Evolutionary conservation across 768 basidiomycete genomes (phyloP).

Genomic region (Leccinum truebloodii): DNA sequence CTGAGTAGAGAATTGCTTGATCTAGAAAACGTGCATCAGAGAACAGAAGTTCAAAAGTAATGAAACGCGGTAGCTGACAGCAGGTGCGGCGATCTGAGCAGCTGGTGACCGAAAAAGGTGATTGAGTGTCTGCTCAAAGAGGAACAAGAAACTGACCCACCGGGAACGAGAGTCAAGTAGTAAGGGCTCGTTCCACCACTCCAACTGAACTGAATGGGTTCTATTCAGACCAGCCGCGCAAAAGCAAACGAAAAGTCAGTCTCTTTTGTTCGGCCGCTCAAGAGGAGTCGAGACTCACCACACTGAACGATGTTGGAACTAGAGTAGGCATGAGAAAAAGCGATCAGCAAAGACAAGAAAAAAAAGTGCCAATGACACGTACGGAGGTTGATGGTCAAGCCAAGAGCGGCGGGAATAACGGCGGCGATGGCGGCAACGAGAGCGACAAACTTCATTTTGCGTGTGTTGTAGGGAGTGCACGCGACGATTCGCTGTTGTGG

Average conservation of each 20-base stretch:
- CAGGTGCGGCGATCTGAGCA: constrained; percentile 48
- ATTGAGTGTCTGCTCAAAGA: neutral
- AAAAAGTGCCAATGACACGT: constrained; percentile 35
- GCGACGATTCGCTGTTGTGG: constrained; percentile 15
- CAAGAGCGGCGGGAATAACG: constrained; percentile 38
- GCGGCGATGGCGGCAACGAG: constrained; percentile 33
- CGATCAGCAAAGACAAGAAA: neutral
- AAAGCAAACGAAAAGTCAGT: neutral
- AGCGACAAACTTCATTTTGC: constrained; percentile 39
- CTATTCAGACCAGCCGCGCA: constrained; percentile 35
- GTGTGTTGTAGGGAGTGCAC: constrained; percentile 16
- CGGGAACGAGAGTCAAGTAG: constrained; percentile 60
- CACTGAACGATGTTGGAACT: constrained; percentile 50
- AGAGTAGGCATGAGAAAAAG: neutral
- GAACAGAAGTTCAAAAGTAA: neutral
- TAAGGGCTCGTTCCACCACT: constrained; percentile 52
- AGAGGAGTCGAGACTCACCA: constrained; percentile 38
- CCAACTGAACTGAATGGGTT: constrained; percentile 62
- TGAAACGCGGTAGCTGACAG: constrained; percentile 41
- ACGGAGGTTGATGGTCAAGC: constrained; percentile 69
- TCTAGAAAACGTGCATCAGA: constrained; percentile 36
- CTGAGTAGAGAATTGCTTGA: constrained; percentile 54
- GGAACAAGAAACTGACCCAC: constrained; percentile 34
- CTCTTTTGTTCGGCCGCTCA: neutral
- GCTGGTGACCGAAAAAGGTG: constrained; percentile 36